Evolutionary conservation across 257 asterid species (phyloP).

Genomic region (Solanum verrucosum): DNA sequence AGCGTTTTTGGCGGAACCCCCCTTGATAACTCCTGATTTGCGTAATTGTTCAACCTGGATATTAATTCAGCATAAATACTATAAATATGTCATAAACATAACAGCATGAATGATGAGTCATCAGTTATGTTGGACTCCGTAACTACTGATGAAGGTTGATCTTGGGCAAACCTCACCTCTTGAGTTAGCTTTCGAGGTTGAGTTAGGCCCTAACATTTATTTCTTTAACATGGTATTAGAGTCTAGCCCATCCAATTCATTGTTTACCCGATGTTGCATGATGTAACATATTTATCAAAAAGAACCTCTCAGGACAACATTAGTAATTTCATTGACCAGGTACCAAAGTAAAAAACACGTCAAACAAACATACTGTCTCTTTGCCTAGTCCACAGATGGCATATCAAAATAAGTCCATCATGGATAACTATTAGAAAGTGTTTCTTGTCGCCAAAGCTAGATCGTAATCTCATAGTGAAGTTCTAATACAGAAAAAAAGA

Average conservation of each 20-base stretch:
- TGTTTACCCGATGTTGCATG: not conserved
- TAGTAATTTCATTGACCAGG: not conserved
- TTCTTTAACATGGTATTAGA: not conserved
- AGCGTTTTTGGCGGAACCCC: conserved; percentile 77
- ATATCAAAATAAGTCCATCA: not conserved
- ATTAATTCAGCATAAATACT: not conserved
- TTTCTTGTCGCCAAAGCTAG: not conserved
- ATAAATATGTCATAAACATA: not conserved
- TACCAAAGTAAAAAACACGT: not conserved
- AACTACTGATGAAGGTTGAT: not conserved
- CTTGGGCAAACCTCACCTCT: not conserved
- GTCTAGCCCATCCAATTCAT: not conserved
- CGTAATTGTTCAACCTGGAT: conserved; percentile 72
- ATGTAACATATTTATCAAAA: not conserved
- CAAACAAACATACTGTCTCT: not conserved
- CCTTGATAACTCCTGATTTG: conserved; percentile 62
- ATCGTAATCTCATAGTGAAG: not conserved
- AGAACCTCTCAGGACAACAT: not conserved
- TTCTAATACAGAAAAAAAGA: not conserved
- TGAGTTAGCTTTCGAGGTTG: not conserved
- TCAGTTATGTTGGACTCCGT: not conserved
- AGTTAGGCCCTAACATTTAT: not conserved
- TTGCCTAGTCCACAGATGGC: not conserved
- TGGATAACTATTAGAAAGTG: not conserved
- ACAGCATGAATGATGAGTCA: not conserved